A percentile compares a stretch with the other conserved stretches of the same genome.
These are phyloP conservation scores for Ganoderma boninense DNA, from an alignment of 1,284 basidiomycete species.

Conservation along the genomic window DNA sequence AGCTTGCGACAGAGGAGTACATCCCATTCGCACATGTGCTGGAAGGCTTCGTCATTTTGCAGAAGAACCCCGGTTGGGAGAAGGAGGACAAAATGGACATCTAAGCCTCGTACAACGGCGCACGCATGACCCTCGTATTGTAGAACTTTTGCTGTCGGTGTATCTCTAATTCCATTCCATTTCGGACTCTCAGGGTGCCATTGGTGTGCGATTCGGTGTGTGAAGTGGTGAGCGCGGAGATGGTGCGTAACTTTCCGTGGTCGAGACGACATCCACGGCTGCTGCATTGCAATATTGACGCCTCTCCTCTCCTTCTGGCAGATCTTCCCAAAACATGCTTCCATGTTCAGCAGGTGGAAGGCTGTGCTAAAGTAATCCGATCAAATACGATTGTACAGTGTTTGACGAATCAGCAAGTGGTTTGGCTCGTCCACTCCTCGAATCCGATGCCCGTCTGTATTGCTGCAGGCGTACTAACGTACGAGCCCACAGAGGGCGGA, in stretches of 20 bases:
- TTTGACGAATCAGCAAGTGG: not conserved
- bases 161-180: constrained; percentile 26
- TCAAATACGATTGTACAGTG: not conserved
- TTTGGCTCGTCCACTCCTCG: not conserved
- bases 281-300: not conserved
- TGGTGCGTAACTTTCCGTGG: not conserved
- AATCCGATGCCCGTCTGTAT: not conserved
- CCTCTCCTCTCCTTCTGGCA: not conserved
- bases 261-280: not conserved
- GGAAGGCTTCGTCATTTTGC: constrained; percentile 90
- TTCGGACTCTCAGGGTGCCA: not conserved
- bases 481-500: too few species aligned
- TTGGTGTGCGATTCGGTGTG: not conserved
- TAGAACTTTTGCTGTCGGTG: constrained; percentile 33
- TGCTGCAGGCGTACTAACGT: constrained; percentile 15
- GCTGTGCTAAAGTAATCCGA: not conserved
- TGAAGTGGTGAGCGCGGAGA: not conserved
- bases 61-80: constrained; percentile 89
- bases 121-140: constrained; percentile 23
- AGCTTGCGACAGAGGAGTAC: constrained; percentile 96
- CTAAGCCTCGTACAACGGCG: constrained; percentile 43
- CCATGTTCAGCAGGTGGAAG: not conserved
- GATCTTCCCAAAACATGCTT: not conserved
- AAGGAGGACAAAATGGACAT: constrained; percentile 85
- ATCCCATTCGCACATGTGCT: constrained; percentile 90